A percentile compares a stretch with the other conserved stretches of the same genome.
phyloP scores from a whole-genome alignment of 345 rosid species.

The Gossypium thurberi region DNA sequence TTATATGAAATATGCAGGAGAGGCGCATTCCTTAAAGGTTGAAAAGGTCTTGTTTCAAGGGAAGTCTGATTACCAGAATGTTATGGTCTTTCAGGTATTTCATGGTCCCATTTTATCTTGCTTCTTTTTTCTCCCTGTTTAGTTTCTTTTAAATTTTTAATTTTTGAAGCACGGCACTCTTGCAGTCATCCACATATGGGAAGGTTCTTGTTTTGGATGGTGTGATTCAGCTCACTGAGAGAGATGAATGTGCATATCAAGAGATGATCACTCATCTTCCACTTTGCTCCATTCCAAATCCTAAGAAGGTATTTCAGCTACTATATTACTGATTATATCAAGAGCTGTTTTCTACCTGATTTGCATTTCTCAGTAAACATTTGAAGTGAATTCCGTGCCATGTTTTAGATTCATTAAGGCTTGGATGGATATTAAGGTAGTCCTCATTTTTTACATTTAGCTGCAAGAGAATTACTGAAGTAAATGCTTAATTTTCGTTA shows the following conservation, averaged over 20 bases:
- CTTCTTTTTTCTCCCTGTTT: not conserved
- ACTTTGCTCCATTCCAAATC: constrained; percentile 78
- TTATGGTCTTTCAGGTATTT: constrained; percentile 84
- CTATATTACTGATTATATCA: not conserved
- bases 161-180: not conserved
- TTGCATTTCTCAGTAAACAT: not conserved
- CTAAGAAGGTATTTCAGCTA: constrained; percentile 55
- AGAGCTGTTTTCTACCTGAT: not conserved
- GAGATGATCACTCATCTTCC: constrained; percentile 99
- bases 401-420: not conserved
- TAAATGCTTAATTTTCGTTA: not conserved
- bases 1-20: constrained; percentile 47
- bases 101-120: not conserved
- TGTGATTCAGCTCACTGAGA: constrained; percentile 89
- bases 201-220: constrained; percentile 95
- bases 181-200: constrained; percentile 89
- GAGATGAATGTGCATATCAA: constrained; percentile 97
- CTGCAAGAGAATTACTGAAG: not conserved
- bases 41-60: constrained; percentile 76
- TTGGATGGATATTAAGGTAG: not conserved
- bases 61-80: constrained; percentile 84
- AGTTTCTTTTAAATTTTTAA: not conserved
- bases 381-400: not conserved
- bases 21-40: constrained; percentile 90
- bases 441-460: not conserved